These are phyloP conservation scores for Nephelium lappaceum DNA, from an alignment of 345 rosid species.

Conservation along the genomic window DNA sequence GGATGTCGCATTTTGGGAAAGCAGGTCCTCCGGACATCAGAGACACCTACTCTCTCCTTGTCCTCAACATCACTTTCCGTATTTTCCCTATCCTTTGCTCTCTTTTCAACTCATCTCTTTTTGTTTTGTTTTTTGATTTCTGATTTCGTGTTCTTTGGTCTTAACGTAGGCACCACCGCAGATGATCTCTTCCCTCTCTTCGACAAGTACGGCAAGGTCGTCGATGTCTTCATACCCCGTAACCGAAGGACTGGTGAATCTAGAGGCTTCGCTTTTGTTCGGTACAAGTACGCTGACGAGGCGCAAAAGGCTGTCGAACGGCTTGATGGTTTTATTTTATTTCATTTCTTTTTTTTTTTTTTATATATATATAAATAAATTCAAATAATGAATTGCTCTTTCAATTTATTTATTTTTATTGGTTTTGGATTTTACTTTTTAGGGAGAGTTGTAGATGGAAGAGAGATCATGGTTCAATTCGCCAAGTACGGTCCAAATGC, in stretches of 20 bases:
- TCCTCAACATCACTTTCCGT: constrained; percentile 71
- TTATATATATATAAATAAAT: too few species aligned
- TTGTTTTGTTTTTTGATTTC: not conserved
- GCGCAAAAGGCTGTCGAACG: constrained; percentile 73
- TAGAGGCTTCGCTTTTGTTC: constrained; percentile 69
- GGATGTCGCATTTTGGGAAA: constrained; percentile 59
- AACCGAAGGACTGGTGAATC: constrained; percentile 74
- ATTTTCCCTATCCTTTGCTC: not conserved
- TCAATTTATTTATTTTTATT: not conserved
- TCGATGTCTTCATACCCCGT: constrained; percentile 67
- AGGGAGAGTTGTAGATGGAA: constrained; percentile 42
- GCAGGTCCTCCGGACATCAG: constrained; percentile 65
- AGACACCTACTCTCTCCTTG: constrained; percentile 62
- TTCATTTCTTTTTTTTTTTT: not conserved
- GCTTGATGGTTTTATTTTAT: constrained; percentile 49
- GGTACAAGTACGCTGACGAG: constrained; percentile 68
- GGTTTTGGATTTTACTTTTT: not conserved
- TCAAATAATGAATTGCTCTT: not conserved
- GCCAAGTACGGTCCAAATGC: constrained; percentile 46
- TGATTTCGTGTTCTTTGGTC: not conserved
- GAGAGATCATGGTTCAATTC: constrained; percentile 41
- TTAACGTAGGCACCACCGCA: constrained; percentile 58
- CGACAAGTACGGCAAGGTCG: constrained; percentile 73
- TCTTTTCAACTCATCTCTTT: not conserved
- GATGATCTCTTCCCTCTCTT: constrained; percentile 74